A percentile compares a stretch with the other conserved stretches of the same genome.
Conservation (phyloP, 1,139 yeast genomes). For the Magnusiomyces sp. region DNA sequence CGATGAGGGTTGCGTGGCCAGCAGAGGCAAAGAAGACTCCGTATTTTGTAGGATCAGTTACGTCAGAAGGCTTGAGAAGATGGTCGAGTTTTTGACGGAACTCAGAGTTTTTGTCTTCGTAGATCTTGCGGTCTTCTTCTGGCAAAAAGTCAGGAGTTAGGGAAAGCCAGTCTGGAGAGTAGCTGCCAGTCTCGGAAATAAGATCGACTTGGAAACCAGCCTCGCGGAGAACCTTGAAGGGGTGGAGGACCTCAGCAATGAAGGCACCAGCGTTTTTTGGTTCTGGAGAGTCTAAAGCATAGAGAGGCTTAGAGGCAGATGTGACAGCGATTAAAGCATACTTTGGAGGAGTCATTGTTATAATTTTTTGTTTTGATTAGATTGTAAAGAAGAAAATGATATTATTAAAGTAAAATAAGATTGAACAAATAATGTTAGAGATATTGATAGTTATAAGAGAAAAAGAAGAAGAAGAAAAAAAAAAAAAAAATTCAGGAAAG, state of each 20-base stretch:
- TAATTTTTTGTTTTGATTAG: not conserved
- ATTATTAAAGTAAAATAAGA: not conserved
- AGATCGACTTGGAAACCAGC: slow-evolving; percentile 46
- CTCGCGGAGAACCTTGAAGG: slow-evolving; percentile 40
- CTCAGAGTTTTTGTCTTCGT: slow-evolving; percentile 35
- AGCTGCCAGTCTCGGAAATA: slow-evolving; percentile 48
- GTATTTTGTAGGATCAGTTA: slow-evolving; percentile 40
- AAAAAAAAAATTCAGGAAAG: no score
- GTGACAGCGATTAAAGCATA: slow-evolving; percentile 48
- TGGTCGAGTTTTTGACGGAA: slow-evolving; percentile 26
- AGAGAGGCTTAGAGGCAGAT: slow-evolving; percentile 43
- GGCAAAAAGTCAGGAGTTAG: slow-evolving; percentile 40
- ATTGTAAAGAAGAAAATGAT: not conserved
- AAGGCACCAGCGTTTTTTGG: slow-evolving; percentile 41
- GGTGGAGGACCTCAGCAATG: slow-evolving; percentile 50
- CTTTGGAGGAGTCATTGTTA: slow-evolving; percentile 14
- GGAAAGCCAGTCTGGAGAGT: slow-evolving; percentile 35
- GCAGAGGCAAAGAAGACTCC: slow-evolving; percentile 52
- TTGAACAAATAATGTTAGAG: no score
- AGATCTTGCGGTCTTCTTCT: slow-evolving; percentile 38
- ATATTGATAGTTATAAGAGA: no score
- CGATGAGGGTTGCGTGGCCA: slow-evolving; percentile 56
- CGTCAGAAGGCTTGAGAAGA: slow-evolving; percentile 39
- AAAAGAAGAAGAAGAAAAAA: no score
- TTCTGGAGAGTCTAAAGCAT: slow-evolving; percentile 42